Evolutionary conservation across 495 filamentous ascomycete species (phyloP).

Genomic region (Glonium stellatum): DNA sequence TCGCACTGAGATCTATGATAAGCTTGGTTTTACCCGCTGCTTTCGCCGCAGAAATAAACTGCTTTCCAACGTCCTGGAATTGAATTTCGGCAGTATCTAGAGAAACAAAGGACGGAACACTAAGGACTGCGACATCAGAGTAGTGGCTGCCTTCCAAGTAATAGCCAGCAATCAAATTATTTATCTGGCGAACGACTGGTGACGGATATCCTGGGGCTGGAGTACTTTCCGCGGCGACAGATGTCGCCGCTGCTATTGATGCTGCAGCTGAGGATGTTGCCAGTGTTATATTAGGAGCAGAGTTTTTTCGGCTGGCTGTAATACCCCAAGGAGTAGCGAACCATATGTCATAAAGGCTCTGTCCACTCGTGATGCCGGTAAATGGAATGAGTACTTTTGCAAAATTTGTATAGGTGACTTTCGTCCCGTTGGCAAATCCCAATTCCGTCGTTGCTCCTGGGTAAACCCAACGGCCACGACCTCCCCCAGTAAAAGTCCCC

Average conservation of each 20-base stretch:
- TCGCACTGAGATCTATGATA: slow-evolving; percentile 34
- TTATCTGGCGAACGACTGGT: slow-evolving; percentile 37
- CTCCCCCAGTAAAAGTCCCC: slow-evolving; percentile 32
- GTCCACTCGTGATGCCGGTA: slow-evolving; percentile 21
- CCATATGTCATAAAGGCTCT: slow-evolving; percentile 19
- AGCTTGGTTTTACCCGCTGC: slow-evolving; percentile 35
- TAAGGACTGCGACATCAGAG: slow-evolving; percentile 42
- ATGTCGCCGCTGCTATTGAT: no score
- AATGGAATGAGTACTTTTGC: slow-evolving; percentile 22
- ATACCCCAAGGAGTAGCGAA: slow-evolving; percentile 4
- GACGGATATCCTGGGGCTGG: slow-evolving; percentile 45
- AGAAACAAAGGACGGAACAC: slow-evolving; percentile 31
- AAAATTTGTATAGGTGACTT: slow-evolving; percentile 15
- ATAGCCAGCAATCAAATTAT: slow-evolving; percentile 43
- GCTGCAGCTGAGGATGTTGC: slow-evolving; percentile 2
- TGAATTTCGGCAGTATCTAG: slow-evolving; percentile 21
- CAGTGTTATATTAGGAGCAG: slow-evolving; percentile 7
- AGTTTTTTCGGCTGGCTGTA: slow-evolving; percentile 3
- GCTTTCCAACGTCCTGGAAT: slow-evolving; percentile 37
- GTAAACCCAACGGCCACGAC: slow-evolving; percentile 18
- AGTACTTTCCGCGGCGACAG: no score
- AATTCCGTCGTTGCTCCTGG: slow-evolving; percentile 27
- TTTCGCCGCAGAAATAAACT: slow-evolving; percentile 38
- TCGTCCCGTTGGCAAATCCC: slow-evolving; percentile 31
- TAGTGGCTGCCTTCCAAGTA: slow-evolving; percentile 42